Evolutionary conservation across 305 asterid genomes (phyloP), one percentile per base, ranked within the genome.

Genomic region (Solanum hybrid): DNA sequence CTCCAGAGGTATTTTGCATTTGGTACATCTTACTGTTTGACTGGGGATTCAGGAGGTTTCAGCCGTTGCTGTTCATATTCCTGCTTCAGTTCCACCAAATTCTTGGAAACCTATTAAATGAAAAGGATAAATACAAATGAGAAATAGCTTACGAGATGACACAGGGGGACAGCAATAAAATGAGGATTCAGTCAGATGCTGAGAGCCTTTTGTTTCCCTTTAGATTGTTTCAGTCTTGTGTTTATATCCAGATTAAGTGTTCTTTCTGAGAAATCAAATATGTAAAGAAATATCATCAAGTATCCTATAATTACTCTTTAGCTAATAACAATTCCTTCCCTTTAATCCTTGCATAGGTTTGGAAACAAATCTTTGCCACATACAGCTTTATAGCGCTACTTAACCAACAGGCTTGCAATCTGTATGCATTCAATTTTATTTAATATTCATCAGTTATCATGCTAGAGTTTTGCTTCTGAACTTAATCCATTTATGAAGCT

Each of bases 11-110:
- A 27, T 89, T 90, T 92, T 90, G 89, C 69, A 37, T 31, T 85
- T 81, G 93, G 79, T 92, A 92, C 91, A 91, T 89, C 89, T 90
- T 88, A 92, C 91, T 91, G 95, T 91, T 92, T 95, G 40, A 81
- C 88, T 29, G 90, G 92, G 56, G 91, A 76, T 78, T 91, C 95
- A 0, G 93, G 91, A 51, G 90, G 91, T 90, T 93, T 94, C 89
- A 90, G 93, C 2, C 92, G 90, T 90, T 94, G 94, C 89, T 95
- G 94, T 91, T 95, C 98, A 81, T 96, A 95, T 79, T 95, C 95
- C 82, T 93, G 95, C 92, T 91, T 94, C 93, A 94, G 87, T 79
- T 93, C 95, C 90, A 90, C 95, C 94, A 95, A 92, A 82, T 92
- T 91, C 93, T 93, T 95, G 1, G 99, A 95, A 42, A 96, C 98